Base-by-base conservation (phyloP, 768 basidiomycete genomes). In the Lepiota venenata region DNA sequence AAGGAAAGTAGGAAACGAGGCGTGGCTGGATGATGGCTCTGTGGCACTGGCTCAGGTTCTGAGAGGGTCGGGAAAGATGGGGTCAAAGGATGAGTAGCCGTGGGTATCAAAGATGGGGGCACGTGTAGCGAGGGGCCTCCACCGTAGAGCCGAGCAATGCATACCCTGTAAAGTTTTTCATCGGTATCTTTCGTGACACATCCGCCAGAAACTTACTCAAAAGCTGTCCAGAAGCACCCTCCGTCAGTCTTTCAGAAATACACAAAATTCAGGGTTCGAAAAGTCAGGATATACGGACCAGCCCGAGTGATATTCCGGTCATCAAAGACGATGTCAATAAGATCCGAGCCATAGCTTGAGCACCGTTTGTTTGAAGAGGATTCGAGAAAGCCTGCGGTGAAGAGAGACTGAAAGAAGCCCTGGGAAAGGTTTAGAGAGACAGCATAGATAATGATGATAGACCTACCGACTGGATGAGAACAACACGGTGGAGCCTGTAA, bases 371-470 rank as follows among this genome's bases (percentile, higher is more conserved):
- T 57, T 44, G 64, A 58, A 8, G 70, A 64, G 1, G 87, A 85
- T 62, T 92, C 91, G 27, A 76, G 69, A 62, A 90, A 92, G 3
- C 87, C 90, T 1, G 83, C 80, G 0, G 88, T 91, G 69, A 96
- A 97, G 18, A 97, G 79, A 29, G 90, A 85, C 45, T 83, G 78
- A 71, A 96, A 95, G 77, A 93, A 97, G 10, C 88, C 93, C 86
- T 90, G 62, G 1, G 60, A 36, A 47, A 56, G 47, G 37, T 40
- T 43, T 55, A n/a, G 49, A 61, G 57, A 42, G 43, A 53, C 39
- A 14, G 3, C 29, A 59, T 38, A n/a, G 42, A 41, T n/a, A 25
- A 21, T 2, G 4, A 52, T 18, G 21, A 10, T 21, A 42, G 18
- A 58, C 61, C 52, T 51, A 91, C 91, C 8, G 92, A 84, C 69